Conservation (phyloP, 176 grass and related monocot genomes). For the Avena atlantica region DNA sequence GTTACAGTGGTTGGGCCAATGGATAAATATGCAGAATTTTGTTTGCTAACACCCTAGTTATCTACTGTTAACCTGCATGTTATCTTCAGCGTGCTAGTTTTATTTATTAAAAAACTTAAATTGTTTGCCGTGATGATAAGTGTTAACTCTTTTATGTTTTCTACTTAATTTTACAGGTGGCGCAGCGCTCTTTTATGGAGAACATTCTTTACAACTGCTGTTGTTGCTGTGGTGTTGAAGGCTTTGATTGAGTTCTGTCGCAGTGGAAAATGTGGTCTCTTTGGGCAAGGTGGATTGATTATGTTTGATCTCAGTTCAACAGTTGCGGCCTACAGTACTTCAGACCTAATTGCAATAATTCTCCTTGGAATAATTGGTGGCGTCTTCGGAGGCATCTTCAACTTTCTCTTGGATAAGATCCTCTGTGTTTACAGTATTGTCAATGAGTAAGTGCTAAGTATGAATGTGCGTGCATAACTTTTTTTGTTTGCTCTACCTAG, state of each 20-base stretch:
- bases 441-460: conserved; percentile 67
- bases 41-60: not conserved
- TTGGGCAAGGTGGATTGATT: conserved; percentile 87
- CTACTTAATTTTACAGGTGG: conserved; percentile 64
- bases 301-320: conserved; percentile 92
- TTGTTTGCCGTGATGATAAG: not conserved
- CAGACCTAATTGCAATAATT: conserved; percentile 74
- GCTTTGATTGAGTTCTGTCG: conserved; percentile 73
- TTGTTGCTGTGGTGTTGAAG: conserved; percentile 80
- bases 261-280: conserved; percentile 82
- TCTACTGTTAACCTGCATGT: conserved; percentile 27
- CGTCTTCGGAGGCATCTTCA: conserved; percentile 81
- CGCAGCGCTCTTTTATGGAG: conserved; percentile 93
- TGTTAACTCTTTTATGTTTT: not conserved
- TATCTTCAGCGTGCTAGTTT: not conserved
- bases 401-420: conserved; percentile 75
- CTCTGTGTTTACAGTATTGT: conserved; percentile 79
- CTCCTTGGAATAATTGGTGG: conserved; percentile 82
- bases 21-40: not conserved
- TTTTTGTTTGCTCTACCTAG: not conserved
- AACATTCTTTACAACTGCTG: conserved; percentile 90
- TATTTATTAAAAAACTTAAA: not conserved
- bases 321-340: conserved; percentile 55
- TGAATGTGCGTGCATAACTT: not conserved
- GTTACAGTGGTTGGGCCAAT: not conserved